A percentile compares a stretch with the other conserved stretches of the same genome.
These are phyloP conservation scores for Tetracentron sinense DNA, from an alignment of 164 flowering plant genomes.

Conservation along the genomic window DNA sequence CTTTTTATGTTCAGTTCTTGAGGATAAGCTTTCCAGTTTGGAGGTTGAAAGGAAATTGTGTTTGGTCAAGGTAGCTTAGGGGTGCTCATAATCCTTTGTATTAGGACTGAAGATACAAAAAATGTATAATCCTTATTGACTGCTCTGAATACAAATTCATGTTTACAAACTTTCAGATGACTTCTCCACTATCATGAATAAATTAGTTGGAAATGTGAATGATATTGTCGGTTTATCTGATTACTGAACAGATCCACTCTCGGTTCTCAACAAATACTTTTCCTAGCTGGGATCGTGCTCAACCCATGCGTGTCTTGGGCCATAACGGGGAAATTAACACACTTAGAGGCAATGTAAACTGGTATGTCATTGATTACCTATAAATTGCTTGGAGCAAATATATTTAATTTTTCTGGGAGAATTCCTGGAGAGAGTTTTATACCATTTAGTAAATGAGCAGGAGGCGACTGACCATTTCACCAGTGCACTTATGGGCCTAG, in stretches of 20 bases:
- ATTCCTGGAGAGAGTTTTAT: too few relatives aligned
- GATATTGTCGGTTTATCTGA: slow-evolving; percentile 14
- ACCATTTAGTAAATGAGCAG: too few relatives aligned
- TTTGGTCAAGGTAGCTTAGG: slow-evolving; percentile 62
- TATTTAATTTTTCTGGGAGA: background rate
- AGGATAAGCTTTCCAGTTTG: slow-evolving; percentile 37
- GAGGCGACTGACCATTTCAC: too few relatives aligned
- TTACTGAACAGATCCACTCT: slow-evolving; percentile 76
- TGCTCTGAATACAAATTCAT: slow-evolving; percentile 18
- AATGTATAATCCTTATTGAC: slow-evolving; percentile 15
- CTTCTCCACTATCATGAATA: slow-evolving; percentile 2
- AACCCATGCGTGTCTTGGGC: slow-evolving; percentile 97
- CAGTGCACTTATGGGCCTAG: too few relatives aligned
- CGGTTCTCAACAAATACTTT: slow-evolving; percentile 98
- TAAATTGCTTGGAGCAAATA: background rate
- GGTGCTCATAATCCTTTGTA: slow-evolving; percentile 27
- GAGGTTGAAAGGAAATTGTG: slow-evolving; percentile 44
- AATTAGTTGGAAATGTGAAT: slow-evolving; percentile 13
- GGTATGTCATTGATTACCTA: slow-evolving; percentile 42
- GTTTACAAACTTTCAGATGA: slow-evolving; percentile 2
- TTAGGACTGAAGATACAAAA: slow-evolving; percentile 28
- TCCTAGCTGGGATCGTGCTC: slow-evolving; percentile 99
- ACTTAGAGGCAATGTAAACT: slow-evolving; percentile 92
- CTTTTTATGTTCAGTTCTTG: slow-evolving; percentile 46
- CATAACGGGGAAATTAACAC: slow-evolving; percentile 99